Base-by-base conservation (phyloP, 1,284 basidiomycete species). In the Heliocybe sulcata region DNA sequence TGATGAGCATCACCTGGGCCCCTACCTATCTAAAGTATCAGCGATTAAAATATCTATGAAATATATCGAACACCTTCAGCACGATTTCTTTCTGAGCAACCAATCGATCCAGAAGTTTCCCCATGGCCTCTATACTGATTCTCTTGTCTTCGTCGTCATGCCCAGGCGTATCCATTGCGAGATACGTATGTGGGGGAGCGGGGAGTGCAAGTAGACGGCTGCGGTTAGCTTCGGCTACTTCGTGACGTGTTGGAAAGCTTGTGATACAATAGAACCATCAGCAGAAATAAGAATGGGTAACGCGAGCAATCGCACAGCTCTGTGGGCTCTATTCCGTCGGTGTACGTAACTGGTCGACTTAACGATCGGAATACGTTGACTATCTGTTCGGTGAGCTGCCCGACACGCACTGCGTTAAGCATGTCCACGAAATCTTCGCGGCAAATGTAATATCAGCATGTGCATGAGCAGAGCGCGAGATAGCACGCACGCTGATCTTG, bases 251-350 rank as follows among this genome's bases (percentile, higher is more conserved):
- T 0, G 85, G 83, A 64, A 82, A 88, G 10, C 79, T 80, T 54
- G 8, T 8, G n/a, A 31, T 22, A 29, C 19, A n/a, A 23, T 42
- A 23, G 4, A 19, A 38, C 31, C n/a, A 33, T 42, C 35, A 19
- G 23, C n/a, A 29, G 20, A 2, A 27, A 4, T 22, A 20, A 49
- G 22, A 20, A 14, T 6, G 26, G 29, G 1, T 77, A 35, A 78
- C 76, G 55, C 14, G 25, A 1, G 20, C 10, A 6, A 65, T n/a
- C 75, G 35, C 65, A 92, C 82, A 96, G 69, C 67, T 95, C 91
- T 0, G 92, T 95, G 0, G 93, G 83, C 45, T 81, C 86, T 25
- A 94, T 77, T 0, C 85, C 90, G 64, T 94, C 91, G 6, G 76
- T 69, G 58, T 87, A 86, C 1, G 71, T 59, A 2, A 96, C 77